These are phyloP conservation scores for Oropetium thomaeum DNA, from an alignment of 176 grass and related monocot genomes.

Conservation along the genomic window DNA sequence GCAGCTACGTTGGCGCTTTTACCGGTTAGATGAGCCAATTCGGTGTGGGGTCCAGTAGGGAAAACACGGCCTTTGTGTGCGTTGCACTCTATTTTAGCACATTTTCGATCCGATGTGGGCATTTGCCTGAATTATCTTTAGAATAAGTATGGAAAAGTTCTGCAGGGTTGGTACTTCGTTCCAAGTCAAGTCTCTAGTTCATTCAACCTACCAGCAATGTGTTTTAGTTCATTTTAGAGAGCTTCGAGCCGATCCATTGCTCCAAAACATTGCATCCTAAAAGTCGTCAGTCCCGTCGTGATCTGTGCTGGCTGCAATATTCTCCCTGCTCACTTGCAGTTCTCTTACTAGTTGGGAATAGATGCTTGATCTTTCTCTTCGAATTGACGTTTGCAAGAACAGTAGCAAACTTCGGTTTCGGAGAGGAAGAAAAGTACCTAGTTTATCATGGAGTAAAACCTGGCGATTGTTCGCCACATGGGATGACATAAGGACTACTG, in stretches of 20 bases:
- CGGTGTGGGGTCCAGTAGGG: not conserved
- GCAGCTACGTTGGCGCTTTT: slow-evolving; percentile 31
- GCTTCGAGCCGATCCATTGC: too few relatives aligned
- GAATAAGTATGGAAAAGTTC: slow-evolving; percentile 1
- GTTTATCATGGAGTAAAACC: slow-evolving; percentile 15
- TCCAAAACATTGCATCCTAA: too few relatives aligned
- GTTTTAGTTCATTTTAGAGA: too few relatives aligned
- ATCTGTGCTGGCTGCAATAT: not conserved
- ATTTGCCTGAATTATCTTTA: not conserved
- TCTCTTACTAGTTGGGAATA: not conserved
- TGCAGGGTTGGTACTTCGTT: too few relatives aligned
- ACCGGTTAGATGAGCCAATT: slow-evolving; percentile 17
- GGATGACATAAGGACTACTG: not conserved
- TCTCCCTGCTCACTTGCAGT: not conserved
- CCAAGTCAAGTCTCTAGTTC: too few relatives aligned
- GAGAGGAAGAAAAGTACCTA: not conserved
- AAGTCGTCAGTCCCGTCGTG: not conserved
- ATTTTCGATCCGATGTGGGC: not conserved
- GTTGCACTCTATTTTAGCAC: slow-evolving; percentile 27
- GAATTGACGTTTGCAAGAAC: not conserved
- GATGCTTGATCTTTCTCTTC: slow-evolving; percentile 9
- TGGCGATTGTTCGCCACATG: not conserved
- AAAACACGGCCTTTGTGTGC: slow-evolving; percentile 43
- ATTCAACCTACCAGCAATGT: too few relatives aligned
- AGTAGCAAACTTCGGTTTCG: slow-evolving; percentile 27